Base-by-base conservation (phyloP, 306 rosid genomes). In the Trifolium dubium region DNA sequence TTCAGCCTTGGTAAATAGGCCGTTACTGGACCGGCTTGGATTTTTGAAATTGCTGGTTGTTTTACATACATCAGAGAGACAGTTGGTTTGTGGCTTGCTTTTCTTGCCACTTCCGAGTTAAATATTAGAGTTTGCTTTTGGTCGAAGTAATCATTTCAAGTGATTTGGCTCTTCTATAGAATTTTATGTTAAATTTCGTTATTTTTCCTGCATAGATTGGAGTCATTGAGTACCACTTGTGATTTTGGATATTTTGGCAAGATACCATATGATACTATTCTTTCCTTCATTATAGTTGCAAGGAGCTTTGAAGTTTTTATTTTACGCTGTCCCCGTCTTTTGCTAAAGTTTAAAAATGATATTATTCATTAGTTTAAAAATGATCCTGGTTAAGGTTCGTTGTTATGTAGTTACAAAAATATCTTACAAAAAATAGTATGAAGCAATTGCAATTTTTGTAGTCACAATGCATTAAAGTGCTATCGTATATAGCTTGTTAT, bases 41-140 rank as follows among this genome's bases (percentile, higher is more conserved):
- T 68, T 83, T 81, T 79, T 69, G 75, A 81, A 75, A 44, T 78
- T 75, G 82, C 86, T 82, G 88, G 88, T 83, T 63, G 88, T 83
- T 63, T 74, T 67, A 67, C 79, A 50, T 71, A 77, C 80, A 55
- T 46, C n/a, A 40, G 62, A 66, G 71, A 67, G 74, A 56, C 66
- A 61, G 66, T 73, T 30, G 73, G 73, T 63, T 56, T 63, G 77
- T 79, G 75, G 81, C 74, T 65, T 71, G 56, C 39, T 62, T 78
- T 71, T 80, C 53, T 65, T 67, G 83, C 85, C 81, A 78, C 86
- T 63, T 59, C 75, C 59, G 39, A 65, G 67, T 65, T 65, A 65
- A 58, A 64, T 76, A 82, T 61, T 66, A 10, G 80, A 75, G 74
- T 80, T 73, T 39, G 69, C 51, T 50, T 76, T 75, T 59, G 46